Conservation (phyloP, 2,329 filamentous ascomycete genomes). For the Ophiostoma fasciatum region DNA sequence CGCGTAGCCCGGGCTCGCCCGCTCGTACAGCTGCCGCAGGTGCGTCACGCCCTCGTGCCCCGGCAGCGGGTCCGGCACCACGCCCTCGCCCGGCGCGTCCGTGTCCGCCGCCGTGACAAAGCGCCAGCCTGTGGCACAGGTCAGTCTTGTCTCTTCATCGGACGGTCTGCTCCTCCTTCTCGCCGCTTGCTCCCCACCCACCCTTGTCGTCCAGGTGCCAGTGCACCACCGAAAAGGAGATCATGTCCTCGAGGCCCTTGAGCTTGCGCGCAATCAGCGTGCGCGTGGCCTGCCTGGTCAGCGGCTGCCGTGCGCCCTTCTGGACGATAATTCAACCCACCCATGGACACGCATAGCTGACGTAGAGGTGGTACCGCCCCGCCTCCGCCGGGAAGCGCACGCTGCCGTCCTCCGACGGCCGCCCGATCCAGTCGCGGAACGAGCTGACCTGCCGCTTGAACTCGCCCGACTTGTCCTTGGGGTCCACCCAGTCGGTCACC, state of each 20-base stretch:
- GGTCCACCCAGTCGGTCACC: slow-evolving; percentile 76
- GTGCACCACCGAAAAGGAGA: slow-evolving; percentile 70
- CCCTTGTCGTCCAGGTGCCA: slow-evolving; percentile 63
- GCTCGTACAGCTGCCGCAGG: slow-evolving; percentile 68
- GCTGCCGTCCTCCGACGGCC: slow-evolving; percentile 45
- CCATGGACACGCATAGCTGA: slow-evolving; percentile 92
- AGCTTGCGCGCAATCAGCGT: slow-evolving; percentile 77
- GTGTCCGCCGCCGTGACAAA: slow-evolving; percentile 52
- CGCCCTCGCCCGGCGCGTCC: slow-evolving; percentile 42
- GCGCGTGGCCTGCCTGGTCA: slow-evolving; percentile 46
- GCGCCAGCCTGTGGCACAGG: slow-evolving; percentile 51
- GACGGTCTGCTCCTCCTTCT: too few species aligned
- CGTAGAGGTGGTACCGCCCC: slow-evolving; percentile 85
- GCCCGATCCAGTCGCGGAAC: slow-evolving; percentile 61
- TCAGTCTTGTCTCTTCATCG: too few species aligned
- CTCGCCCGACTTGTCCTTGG: slow-evolving; percentile 66
- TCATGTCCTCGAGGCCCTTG: slow-evolving; percentile 80
- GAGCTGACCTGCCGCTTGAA: slow-evolving; percentile 79
- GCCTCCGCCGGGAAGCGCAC: slow-evolving; percentile 66
- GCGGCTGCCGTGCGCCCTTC: too few species aligned
- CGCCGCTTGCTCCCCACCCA: slow-evolving; percentile 16
- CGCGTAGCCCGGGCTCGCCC: slow-evolving; percentile 52
- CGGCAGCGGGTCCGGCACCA: slow-evolving; percentile 52
- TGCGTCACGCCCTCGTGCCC: slow-evolving; percentile 55
- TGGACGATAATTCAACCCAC: too few species aligned